These are phyloP conservation scores for Russula sp. DNA, from an alignment of 768 basidiomycete species.

Conservation along the genomic window DNA sequence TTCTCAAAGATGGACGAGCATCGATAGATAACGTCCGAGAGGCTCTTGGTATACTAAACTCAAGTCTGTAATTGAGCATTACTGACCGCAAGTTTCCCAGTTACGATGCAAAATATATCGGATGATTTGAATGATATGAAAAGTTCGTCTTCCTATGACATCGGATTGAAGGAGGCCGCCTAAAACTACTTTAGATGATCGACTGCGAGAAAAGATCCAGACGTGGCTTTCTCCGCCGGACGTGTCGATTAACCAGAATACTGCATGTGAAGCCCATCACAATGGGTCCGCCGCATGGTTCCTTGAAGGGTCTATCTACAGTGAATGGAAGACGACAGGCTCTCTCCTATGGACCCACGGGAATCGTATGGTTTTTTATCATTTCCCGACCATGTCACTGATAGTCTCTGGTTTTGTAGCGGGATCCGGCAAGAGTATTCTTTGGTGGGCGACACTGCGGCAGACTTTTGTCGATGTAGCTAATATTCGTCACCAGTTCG, in stretches of 20 bases:
- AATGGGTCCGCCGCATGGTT: slow-evolving; percentile 10
- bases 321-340: not conserved
- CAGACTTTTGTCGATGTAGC: not conserved
- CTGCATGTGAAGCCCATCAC: not conserved
- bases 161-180: not conserved
- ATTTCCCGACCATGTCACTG: not conserved
- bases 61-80: not conserved
- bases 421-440: slow-evolving; percentile 15
- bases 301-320: not conserved
- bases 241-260: not conserved
- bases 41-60: not conserved
- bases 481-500: slow-evolving; percentile 2
- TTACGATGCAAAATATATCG: not conserved
- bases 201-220: not conserved
- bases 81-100: not conserved
- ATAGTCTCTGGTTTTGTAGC: slow-evolving; percentile 1
- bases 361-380: not conserved
- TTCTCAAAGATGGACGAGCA: not conserved
- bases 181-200: not conserved
- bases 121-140: slow-evolving; percentile 1
- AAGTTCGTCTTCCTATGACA: not conserved
- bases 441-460: not conserved
- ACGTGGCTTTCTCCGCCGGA: slow-evolving; percentile 6
- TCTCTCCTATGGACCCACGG: slow-evolving; percentile 8
- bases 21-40: not conserved